Percentiles rank a stretch among this genome's conserved stretches.
Conservation (phyloP, 768 basidiomycete species). For the Psilocybe tampanensis region DNA sequence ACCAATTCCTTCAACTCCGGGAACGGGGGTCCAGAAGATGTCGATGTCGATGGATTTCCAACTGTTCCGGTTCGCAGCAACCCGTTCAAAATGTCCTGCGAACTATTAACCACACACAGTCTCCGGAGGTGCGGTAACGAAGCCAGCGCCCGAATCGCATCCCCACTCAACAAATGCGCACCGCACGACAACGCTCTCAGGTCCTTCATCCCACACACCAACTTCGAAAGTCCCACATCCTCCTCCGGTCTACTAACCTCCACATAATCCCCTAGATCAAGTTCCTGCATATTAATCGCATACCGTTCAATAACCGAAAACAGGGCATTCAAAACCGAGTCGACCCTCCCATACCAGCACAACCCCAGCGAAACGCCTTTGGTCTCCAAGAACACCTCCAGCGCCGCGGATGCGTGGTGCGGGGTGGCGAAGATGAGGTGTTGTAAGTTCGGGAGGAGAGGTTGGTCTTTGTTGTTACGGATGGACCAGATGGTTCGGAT, state of each 20-base stretch:
- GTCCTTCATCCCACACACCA: conserved; percentile 12
- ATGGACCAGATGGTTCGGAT: conserved; percentile 1
- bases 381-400: conserved; percentile 13
- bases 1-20: conserved; percentile 8
- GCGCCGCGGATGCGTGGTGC: conserved; percentile 1
- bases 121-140: conserved; percentile 7
- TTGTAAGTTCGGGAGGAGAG: conserved; percentile 10
- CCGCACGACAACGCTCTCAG: conserved; percentile 12
- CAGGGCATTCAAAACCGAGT: background rate
- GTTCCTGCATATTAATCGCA: conserved; percentile 16
- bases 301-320: conserved; percentile 5
- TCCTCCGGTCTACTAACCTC: background rate
- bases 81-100: conserved; percentile 3
- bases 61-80: background rate
- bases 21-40: background rate
- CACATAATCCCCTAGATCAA: conserved; percentile 12
- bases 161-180: background rate
- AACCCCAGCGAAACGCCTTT: conserved; percentile 11
- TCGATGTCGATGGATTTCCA: too few species aligned
- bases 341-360: conserved; percentile 4
- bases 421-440: conserved; percentile 6
- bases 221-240: conserved; percentile 4
- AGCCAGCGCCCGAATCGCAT: conserved; percentile 9
- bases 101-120: conserved; percentile 5
- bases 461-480: background rate